Percentiles rank a stretch among this genome's conserved stretches.
These are phyloP conservation scores for Leccinum truebloodii DNA, from an alignment of 768 basidiomycete species.

Conservation along the genomic window DNA sequence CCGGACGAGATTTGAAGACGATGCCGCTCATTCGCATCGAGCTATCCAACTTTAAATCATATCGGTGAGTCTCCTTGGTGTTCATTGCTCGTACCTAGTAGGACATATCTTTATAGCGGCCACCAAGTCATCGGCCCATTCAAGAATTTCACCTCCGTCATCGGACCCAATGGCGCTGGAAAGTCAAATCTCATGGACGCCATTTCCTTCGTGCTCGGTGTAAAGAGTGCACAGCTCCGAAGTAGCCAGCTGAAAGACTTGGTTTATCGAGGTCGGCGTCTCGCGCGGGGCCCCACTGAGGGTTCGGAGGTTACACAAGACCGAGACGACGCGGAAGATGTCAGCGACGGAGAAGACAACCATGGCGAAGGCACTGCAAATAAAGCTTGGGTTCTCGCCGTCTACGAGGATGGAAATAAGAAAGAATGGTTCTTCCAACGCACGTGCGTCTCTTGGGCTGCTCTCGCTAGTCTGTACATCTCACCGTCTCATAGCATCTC, in stretches of 20 bases:
- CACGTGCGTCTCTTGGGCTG: constrained; percentile 60
- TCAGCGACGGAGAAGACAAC: constrained; percentile 44
- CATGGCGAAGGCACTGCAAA: constrained; percentile 83
- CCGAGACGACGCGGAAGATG: constrained; percentile 52
- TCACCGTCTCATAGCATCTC: constrained; percentile 63
- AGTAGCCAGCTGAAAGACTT: constrained; percentile 94
- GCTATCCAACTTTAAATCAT: constrained; percentile 96
- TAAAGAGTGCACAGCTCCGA: constrained; percentile 90
- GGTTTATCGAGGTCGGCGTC: constrained; percentile 86
- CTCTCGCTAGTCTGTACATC: not conserved
- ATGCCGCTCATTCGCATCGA: constrained; percentile 90
- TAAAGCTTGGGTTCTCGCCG: constrained; percentile 95
- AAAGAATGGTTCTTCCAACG: constrained; percentile 92
- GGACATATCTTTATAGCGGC: constrained; percentile 44
- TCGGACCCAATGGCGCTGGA: constrained; percentile 98
- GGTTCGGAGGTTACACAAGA: constrained; percentile 44
- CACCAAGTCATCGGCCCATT: constrained; percentile 90
- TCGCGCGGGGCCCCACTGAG: constrained; percentile 51
- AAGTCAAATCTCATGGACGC: constrained; percentile 99
- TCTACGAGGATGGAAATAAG: constrained; percentile 72
- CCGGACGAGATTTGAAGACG: constrained; percentile 6
- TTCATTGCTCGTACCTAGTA: constrained; percentile 1
- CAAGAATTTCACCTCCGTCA: constrained; percentile 91
- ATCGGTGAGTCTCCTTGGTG: constrained; percentile 50
- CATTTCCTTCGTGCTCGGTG: constrained; percentile 97